Evolutionary conservation across 2,329 filamentous ascomycete species (phyloP), one percentile per base, ranked within the genome.

Genomic region (Cordyceps pruinosa): DNA sequence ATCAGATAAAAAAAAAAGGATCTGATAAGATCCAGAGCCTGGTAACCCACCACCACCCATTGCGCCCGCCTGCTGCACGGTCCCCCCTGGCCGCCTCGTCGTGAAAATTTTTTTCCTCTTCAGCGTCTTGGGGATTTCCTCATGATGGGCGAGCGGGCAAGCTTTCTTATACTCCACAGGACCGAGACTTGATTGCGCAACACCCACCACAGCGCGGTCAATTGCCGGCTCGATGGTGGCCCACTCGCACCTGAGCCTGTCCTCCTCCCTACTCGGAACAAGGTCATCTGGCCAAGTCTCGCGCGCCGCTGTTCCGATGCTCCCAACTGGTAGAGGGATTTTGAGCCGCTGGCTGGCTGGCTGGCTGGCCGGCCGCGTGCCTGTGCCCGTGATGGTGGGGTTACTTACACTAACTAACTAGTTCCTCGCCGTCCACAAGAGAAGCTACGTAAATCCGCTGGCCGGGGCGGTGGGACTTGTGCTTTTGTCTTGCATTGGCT

Each of bases 1-100:
- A 80, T 80, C 77, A 76, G 77, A 79, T 80, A 79, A 79, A 68
- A 56, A 68, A 56, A 61, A 58, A 55, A 64, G 69, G 68, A 72
- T 72, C 70, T 66, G 69, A 73, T 72, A 73, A 73, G 69, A 73
- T 72, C 66, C 65, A 65, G 50, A 42, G 49, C 52, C 57, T 46
- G 45, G 44, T 25, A 28, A 44, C 34, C 7, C 48, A 21, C 28
- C 42, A 54, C 3, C 32, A 34, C 28, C 19, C 25, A 34, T 15
- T 35, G 19, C 8, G 23, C 21, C n/a, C 21, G 37, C 10, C 21
- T 9, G 19, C 46, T 39, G 32, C 47, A 37, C 47, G 32, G 32
- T 25, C 21, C 19, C 21, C 21, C 15, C 39, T 21, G 47, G 21
- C 47, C 51, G 28, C 28, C 23, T 55, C 12, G 21, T 23, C 21